Percentiles rank a stretch among this genome's conserved stretches.
phyloP scores from a whole-genome alignment of 495 filamentous ascomycete genomes.

The Trichoderma asperelloides region DNA sequence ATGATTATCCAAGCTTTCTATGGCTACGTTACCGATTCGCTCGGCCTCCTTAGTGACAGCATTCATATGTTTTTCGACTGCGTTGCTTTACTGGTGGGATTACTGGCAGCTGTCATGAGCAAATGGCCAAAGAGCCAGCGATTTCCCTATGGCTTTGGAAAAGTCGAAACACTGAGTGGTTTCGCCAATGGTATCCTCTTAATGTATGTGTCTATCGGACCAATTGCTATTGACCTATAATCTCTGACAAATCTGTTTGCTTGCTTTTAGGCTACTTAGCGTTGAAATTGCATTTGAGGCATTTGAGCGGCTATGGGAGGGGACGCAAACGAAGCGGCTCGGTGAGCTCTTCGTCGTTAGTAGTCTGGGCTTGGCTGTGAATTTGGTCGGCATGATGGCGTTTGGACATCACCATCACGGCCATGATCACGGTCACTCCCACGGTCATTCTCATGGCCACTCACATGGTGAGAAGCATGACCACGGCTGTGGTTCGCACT shows the following conservation, averaged over 20 bases:
- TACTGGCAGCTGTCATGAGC: conserved; percentile 92
- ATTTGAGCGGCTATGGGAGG: conserved; percentile 73
- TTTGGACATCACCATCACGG: conserved; percentile 68
- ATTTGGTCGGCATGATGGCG: conserved; percentile 82
- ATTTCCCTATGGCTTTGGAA: conserved; percentile 94
- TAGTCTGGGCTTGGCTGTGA: conserved; percentile 74
- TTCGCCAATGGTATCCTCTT: conserved; percentile 97
- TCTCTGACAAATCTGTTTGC: background rate
- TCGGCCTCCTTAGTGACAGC: conserved; percentile 90
- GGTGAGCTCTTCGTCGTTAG: conserved; percentile 84
- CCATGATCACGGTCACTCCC: conserved; percentile 51
- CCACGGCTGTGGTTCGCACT: conserved; percentile 21
- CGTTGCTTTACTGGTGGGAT: conserved; percentile 78
- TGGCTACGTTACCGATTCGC: conserved; percentile 81
- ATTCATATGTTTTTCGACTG: conserved; percentile 99
- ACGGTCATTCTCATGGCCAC: conserved; percentile 28
- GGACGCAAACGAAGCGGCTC: conserved; percentile 71
- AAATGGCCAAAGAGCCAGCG: conserved; percentile 86
- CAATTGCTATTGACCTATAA: background rate
- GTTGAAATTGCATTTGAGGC: conserved; percentile 96
- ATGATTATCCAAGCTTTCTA: conserved; percentile 95
- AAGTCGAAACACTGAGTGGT: conserved; percentile 91
- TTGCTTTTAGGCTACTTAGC: conserved; percentile 72
- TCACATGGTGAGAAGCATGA: conserved; percentile 22
- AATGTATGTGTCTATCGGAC: conserved; percentile 47